Base-by-base conservation (phyloP, 306 rosid species). In the Gastrolobium villosum region DNA sequence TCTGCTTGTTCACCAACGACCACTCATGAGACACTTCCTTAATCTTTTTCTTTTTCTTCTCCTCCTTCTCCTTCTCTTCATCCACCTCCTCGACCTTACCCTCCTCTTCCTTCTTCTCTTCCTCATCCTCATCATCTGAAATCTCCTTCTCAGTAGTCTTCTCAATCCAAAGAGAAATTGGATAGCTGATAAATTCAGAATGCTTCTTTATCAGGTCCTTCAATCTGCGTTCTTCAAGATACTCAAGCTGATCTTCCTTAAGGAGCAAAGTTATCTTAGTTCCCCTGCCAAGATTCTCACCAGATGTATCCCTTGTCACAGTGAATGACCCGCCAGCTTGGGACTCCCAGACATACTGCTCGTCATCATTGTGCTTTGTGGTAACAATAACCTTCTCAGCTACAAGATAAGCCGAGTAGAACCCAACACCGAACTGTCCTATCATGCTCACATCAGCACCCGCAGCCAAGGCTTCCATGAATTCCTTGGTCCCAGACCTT, bases 361-460 rank as follows among this genome's bases (percentile, higher is more conserved):
- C 97, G 6, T 94, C 98, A 55, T 94, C 98, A n/a, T 94, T 94
- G 86, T 94, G 98, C 86, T 92, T 94, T 32, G 96, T 0, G 46
- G 94, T 94, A 35, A 94, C 97, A 49, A 94, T 85, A 5, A 94
- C 98, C 91, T 87, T 92, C 43, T 94, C 98, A 0, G 98, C 92
- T 3, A 92, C 98, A 72, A 94, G 96, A 65, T 94, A 94, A 10
- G 98, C 93, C 0, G 98, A 94, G 82, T 94, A 94, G 87, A 94
- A 94, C n/a, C 98, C 97, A 65, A 94, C 98, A 82, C 98, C 98
- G 11, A 94, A 94, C 81, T 92, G 98, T 0, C 98, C 98, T 1
- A 94, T 94, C 98, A 94, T 94, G 88, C 98, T 94, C 45, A 94
- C 98, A 79, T 94, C 98, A 66, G 98, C 96, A 66, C 98, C 98